Conservation (phyloP, 2,329 filamentous ascomycete species). For the Blastomyces parvus region DNA sequence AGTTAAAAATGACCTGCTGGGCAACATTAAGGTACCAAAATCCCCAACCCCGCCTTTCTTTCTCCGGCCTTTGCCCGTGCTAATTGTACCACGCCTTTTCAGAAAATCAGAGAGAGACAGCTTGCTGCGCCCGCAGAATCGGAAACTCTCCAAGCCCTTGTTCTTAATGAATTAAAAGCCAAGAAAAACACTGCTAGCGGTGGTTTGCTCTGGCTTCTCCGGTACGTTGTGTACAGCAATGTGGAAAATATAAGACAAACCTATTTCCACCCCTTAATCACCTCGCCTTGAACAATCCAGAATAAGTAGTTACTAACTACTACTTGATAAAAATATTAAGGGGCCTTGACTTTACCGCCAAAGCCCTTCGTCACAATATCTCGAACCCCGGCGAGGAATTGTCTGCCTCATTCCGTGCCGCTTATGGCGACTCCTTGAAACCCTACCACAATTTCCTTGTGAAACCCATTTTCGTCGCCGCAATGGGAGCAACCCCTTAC, state of each 20-base stretch:
- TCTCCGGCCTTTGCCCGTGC: neutral
- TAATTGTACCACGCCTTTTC: constrained; percentile 9
- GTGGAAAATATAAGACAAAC: neutral
- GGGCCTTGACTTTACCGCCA: constrained; percentile 85
- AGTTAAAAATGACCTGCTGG: constrained; percentile 82
- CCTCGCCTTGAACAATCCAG: neutral
- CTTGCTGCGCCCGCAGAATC: constrained; percentile 68
- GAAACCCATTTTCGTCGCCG: constrained; percentile 85
- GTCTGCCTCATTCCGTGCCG: constrained; percentile 70
- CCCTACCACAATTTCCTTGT: constrained; percentile 81
- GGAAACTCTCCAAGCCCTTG: constrained; percentile 75
- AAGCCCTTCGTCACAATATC: constrained; percentile 70
- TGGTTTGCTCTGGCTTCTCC: constrained; percentile 80
- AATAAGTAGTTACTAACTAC: neutral
- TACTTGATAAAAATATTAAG: constrained; percentile 36
- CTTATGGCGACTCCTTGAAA: constrained; percentile 82
- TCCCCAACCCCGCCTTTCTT: neutral
- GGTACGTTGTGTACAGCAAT: constrained; percentile 45
- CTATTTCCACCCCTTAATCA: neutral
- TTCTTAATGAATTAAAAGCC: constrained; percentile 74
- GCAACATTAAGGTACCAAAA: constrained; percentile 77
- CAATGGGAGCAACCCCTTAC: constrained; percentile 90
- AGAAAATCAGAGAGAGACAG: constrained; percentile 87
- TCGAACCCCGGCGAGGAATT: constrained; percentile 63
- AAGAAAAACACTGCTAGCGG: constrained; percentile 85